A percentile compares a stretch with the other conserved stretches of the same genome.
Evolutionary conservation across 139 green algal species (phyloP).

Genomic region (Chlorella sp.): DNA sequence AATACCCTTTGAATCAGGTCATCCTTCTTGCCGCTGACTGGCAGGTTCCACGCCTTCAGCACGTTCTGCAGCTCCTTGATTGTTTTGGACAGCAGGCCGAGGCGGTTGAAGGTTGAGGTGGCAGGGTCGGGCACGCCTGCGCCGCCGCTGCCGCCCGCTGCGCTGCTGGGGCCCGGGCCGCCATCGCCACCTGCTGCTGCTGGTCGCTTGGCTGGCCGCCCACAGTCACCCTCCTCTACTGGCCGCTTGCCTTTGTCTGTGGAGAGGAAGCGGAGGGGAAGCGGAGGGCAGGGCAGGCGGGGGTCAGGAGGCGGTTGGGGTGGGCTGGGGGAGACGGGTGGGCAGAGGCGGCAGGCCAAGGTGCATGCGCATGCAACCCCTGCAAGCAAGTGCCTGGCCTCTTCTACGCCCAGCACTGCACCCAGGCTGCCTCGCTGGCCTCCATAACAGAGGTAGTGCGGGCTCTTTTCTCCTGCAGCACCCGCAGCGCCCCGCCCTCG

Average conservation of each 20-base stretch:
- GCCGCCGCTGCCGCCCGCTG: background rate
- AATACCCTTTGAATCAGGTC: slow-evolving; percentile 55
- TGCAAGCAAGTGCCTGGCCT: too few relatives aligned
- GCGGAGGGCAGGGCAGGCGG: background rate
- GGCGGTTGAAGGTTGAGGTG: slow-evolving; percentile 25
- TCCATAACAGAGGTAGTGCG: too few relatives aligned
- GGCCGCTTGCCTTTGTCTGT: slow-evolving; percentile 49
- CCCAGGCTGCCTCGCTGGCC: too few relatives aligned
- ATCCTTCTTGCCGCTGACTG: slow-evolving; percentile 57
- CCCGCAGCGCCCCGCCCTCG: too few relatives aligned
- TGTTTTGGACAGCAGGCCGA: slow-evolving; percentile 43
- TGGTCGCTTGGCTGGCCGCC: slow-evolving; percentile 20
- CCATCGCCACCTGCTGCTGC: background rate
- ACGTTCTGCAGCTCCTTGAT: slow-evolving; percentile 61
- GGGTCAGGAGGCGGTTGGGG: background rate
- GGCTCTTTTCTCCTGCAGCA: too few relatives aligned
- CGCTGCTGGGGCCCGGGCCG: slow-evolving; percentile 22
- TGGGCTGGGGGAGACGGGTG: background rate
- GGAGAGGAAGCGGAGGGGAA: background rate
- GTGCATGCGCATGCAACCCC: too few relatives aligned
- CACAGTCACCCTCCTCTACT: slow-evolving; percentile 14
- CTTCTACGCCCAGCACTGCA: too few relatives aligned
- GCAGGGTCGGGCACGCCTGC: background rate
- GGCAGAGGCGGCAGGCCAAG: background rate
- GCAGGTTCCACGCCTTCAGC: slow-evolving; percentile 42